Conservation (phyloP, 2,329 filamentous ascomycete species). For the Colletotrichum sp. region DNA sequence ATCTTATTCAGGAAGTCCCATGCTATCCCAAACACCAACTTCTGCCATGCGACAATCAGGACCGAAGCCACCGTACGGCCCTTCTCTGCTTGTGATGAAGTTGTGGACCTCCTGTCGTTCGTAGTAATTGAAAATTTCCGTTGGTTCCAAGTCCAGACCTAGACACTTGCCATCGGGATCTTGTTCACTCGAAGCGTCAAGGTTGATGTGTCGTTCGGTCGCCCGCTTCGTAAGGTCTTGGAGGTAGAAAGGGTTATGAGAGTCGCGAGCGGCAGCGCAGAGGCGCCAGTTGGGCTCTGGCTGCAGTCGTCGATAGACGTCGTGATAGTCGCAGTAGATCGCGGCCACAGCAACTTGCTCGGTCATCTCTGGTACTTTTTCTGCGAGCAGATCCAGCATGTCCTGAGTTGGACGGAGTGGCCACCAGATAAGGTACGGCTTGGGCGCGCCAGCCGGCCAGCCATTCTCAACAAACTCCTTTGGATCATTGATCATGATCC, state of each 20-base stretch:
- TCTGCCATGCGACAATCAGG: neutral
- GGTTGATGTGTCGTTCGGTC: neutral
- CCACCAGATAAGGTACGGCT: neutral
- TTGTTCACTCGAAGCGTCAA: neutral
- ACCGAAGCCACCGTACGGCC: neutral
- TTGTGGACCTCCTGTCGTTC: neutral
- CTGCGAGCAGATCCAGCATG: fast-evolving
- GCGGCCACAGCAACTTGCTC: neutral
- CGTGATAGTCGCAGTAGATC: neutral
- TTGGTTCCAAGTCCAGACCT: neutral
- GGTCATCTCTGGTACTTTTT: neutral
- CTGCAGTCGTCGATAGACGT: neutral
- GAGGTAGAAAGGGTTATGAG: neutral
- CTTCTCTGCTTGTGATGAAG: neutral
- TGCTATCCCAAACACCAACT: neutral
- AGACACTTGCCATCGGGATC: neutral
- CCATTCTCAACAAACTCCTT: neutral
- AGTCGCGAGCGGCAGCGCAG: neutral
- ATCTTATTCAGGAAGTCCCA: neutral
- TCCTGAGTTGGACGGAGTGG: neutral
- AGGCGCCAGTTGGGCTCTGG: neutral
- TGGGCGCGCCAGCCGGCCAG: neutral
- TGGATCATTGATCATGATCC: neutral
- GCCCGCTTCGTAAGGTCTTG: neutral
- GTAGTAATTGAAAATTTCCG: neutral